Evolutionary conservation across 139 green algal genomes (phyloP).

Genomic region (Tetradesmus obliquus): DNA sequence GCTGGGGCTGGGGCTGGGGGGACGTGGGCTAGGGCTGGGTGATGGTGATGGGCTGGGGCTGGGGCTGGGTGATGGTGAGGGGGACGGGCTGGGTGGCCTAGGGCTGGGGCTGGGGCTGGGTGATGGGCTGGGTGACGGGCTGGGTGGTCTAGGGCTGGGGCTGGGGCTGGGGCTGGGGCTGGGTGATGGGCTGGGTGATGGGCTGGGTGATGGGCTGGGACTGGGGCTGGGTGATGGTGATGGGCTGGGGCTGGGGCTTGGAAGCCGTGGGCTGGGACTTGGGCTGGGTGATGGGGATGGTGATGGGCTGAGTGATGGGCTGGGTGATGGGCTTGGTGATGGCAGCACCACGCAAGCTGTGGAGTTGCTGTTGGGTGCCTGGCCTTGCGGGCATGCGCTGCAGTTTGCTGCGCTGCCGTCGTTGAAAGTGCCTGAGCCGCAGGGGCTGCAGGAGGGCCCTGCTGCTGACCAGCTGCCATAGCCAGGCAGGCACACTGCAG

Average conservation of each 20-base stretch:
- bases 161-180: not conserved
- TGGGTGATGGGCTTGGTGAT: not conserved
- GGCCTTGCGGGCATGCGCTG: not conserved
- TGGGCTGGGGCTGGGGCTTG: no score
- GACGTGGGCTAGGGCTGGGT: not conserved
- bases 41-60: not conserved
- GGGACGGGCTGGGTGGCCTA: no score
- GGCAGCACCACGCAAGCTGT: not conserved
- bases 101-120: not conserved
- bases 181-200: not conserved
- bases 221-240: not conserved
- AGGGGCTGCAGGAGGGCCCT: constrained; percentile 2
- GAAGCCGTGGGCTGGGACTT: not conserved
- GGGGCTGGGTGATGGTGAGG: no score
- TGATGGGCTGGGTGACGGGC: not conserved
- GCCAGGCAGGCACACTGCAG: constrained; percentile 2
- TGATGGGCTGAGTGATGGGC: not conserved
- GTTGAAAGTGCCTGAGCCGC: not conserved
- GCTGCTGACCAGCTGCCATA: not conserved
- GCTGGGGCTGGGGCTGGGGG: not conserved
- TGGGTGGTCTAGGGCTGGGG: no score
- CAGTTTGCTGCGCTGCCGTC: not conserved
- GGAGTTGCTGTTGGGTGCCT: not conserved
- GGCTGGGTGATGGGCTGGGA: not conserved
- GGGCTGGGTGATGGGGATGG: not conserved